Conservation (phyloP, 2,329 filamentous ascomycete species). For the Colletotrichum karsti region DNA sequence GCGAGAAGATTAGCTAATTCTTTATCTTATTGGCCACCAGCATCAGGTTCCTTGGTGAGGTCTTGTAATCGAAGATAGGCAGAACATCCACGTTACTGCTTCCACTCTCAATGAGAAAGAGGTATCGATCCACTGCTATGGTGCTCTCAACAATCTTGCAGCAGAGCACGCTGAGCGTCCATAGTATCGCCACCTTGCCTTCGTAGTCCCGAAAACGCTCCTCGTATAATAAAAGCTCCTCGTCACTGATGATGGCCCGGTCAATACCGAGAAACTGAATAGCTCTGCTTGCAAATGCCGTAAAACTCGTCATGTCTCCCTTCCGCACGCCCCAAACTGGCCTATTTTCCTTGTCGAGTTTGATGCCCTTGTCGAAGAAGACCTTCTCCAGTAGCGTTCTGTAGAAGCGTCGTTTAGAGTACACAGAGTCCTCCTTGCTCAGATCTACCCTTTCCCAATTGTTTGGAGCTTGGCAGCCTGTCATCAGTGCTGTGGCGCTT, state of each 20-base stretch:
- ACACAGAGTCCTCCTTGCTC: slow-evolving; percentile 29
- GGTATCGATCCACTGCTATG: slow-evolving; percentile 41
- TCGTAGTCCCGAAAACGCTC: slow-evolving; percentile 31
- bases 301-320: slow-evolving; percentile 35
- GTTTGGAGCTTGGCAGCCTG: slow-evolving; percentile 41
- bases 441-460: slow-evolving; percentile 38
- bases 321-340: slow-evolving; percentile 42
- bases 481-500: slow-evolving; percentile 42
- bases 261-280: slow-evolving; percentile 34
- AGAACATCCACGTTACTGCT: slow-evolving; percentile 34
- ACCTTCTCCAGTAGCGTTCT: slow-evolving; percentile 37
- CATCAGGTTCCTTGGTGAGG: slow-evolving; percentile 15
- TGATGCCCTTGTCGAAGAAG: slow-evolving; percentile 35
- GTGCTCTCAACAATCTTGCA: slow-evolving; percentile 42
- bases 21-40: slow-evolving; percentile 1
- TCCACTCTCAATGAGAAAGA: slow-evolving; percentile 37
- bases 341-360: slow-evolving; percentile 17
- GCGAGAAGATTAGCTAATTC: not conserved
- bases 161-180: slow-evolving; percentile 41
- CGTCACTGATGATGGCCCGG: slow-evolving; percentile 16
- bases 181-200: slow-evolving; percentile 39
- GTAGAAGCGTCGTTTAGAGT: slow-evolving; percentile 36
- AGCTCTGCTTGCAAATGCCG: slow-evolving; percentile 35
- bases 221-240: slow-evolving; percentile 36
- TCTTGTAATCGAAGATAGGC: slow-evolving; percentile 1